phyloP scores from a whole-genome alignment of 2,329 filamentous ascomycete genomes.

The Byssoonygena ceratinophila region DNA sequence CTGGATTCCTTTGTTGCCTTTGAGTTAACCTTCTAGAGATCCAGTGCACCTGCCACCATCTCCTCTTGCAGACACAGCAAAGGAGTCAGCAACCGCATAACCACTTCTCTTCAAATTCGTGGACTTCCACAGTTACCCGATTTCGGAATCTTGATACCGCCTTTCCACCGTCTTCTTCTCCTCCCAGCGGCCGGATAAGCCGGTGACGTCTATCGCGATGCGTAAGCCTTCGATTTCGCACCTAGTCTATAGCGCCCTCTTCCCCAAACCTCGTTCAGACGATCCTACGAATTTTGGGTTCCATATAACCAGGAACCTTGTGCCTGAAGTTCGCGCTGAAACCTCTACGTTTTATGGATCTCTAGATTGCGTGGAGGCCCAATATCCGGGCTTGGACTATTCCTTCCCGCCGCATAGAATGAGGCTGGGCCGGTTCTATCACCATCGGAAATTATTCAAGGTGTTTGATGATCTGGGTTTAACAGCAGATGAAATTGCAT shows the following conservation, averaged over 20 bases:
- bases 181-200: background rate
- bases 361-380: conserved; percentile 54
- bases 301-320: conserved; percentile 51
- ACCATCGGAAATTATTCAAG: conserved; percentile 50
- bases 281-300: conserved; percentile 50
- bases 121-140: too few species aligned
- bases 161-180: background rate
- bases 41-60: background rate
- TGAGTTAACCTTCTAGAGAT: background rate
- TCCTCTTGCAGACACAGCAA: background rate
- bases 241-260: conserved; percentile 49
- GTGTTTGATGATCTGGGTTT: conserved; percentile 51
- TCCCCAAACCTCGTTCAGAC: conserved; percentile 45
- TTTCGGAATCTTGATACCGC: background rate
- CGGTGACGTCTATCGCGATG: conserved; percentile 33
- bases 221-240: conserved; percentile 50
- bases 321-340: conserved; percentile 55
- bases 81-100: background rate
- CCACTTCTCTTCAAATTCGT: too few species aligned
- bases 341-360: conserved; percentile 55
- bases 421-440: conserved; percentile 50
- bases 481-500: conserved; percentile 50
- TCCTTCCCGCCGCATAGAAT: conserved; percentile 51
- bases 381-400: conserved; percentile 58
- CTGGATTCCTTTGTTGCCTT: background rate